Percentiles rank a stretch among this genome's conserved stretches.
Conservation (phyloP, 1,284 basidiomycete genomes). For the Malassezia nana region DNA sequence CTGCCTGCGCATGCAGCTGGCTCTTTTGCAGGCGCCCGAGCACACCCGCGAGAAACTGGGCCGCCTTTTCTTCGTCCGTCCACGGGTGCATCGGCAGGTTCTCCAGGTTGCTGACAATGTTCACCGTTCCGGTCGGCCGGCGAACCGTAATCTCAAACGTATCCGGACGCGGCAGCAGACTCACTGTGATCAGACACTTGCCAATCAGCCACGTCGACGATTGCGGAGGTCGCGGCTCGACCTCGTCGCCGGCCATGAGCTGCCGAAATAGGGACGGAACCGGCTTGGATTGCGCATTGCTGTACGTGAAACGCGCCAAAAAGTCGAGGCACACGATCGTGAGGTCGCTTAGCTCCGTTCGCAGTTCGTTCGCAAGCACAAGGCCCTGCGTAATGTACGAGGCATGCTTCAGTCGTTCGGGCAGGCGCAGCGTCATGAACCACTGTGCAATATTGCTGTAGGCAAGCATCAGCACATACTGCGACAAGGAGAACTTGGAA, state of each 20-base stretch:
- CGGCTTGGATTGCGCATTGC: conserved; percentile 82
- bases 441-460: conserved; percentile 89
- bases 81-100: conserved; percentile 55
- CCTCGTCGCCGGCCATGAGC: conserved; percentile 47
- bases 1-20: neutral
- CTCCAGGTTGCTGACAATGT: conserved; percentile 76
- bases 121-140: conserved; percentile 76
- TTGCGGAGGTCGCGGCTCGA: neutral
- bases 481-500: conserved; percentile 70
- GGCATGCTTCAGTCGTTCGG: conserved; percentile 71
- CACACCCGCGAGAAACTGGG: conserved; percentile 1
- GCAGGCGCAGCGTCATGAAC: conserved; percentile 83
- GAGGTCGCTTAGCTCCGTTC: conserved; percentile 67
- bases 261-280: conserved; percentile 69
- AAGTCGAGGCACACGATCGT: conserved; percentile 97
- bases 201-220: conserved; percentile 76
- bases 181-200: conserved; percentile 74
- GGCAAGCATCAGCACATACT: conserved; percentile 86
- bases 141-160: conserved; percentile 83
- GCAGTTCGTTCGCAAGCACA: conserved; percentile 73
- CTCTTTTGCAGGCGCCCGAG: neutral
- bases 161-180: conserved; percentile 62
- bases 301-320: conserved; percentile 88
- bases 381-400: conserved; percentile 79
- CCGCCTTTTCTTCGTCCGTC: conserved; percentile 10